Conservation (phyloP, 768 basidiomycete species). For the Mycena epipterygia region DNA sequence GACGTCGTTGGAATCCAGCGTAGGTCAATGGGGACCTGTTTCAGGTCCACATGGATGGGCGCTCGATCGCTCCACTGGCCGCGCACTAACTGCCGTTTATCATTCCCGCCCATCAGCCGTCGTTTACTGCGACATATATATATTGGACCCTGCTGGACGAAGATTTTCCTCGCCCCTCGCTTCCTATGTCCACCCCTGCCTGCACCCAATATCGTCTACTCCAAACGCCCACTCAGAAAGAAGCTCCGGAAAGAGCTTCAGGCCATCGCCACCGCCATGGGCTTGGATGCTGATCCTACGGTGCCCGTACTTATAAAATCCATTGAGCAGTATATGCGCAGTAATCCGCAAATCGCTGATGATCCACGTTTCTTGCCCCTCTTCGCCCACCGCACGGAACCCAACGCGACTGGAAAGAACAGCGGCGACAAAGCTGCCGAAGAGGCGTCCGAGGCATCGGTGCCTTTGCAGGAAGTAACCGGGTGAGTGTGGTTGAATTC, state of each 20-base stretch:
- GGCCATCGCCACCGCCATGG: background rate
- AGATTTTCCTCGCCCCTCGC: too few relatives aligned
- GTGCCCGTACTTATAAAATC: background rate
- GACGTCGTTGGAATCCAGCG: too few relatives aligned
- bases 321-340: background rate
- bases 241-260: background rate
- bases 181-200: too few relatives aligned
- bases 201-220: background rate
- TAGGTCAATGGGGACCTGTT: too few relatives aligned
- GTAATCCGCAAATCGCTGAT: background rate
- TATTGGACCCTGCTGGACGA: too few relatives aligned
- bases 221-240: background rate
- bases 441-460: background rate
- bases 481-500: conserved; percentile 11
- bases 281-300: background rate
- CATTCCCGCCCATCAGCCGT: too few relatives aligned
- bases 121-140: too few relatives aligned
- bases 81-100: too few relatives aligned
- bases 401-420: background rate
- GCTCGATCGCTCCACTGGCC: too few relatives aligned
- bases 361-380: conserved; percentile 1
- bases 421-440: conserved; percentile 2
- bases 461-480: background rate
- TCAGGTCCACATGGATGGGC: too few relatives aligned
- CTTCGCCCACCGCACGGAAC: background rate